phyloP scores from a whole-genome alignment of 2,329 filamentous ascomycete genomes.

The Penicillium brevicompactum region DNA sequence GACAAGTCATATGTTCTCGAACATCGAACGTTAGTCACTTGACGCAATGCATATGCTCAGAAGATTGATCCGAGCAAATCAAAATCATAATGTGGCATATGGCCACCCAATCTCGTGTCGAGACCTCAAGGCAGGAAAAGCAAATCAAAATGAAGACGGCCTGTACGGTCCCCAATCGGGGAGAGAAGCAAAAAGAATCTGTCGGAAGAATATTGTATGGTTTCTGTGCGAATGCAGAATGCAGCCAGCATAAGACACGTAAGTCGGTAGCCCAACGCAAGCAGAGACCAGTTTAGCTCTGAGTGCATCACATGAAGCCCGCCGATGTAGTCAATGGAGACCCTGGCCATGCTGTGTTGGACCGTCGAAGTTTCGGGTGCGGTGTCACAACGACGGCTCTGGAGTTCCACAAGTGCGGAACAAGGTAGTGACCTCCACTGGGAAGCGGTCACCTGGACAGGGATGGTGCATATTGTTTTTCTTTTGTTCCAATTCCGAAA shows the following conservation, averaged over 20 bases:
- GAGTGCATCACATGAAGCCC: neutral
- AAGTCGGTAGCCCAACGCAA: neutral
- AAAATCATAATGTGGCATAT: neutral
- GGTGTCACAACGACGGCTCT: neutral
- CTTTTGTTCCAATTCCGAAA: neutral
- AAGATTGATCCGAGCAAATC: neutral
- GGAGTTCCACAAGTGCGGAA: slow-evolving; percentile 7
- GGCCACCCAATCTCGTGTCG: neutral
- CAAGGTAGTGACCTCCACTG: slow-evolving; percentile 12
- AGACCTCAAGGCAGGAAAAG: neutral
- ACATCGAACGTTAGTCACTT: slow-evolving; percentile 1
- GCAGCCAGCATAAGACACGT: neutral
- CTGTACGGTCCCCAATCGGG: neutral
- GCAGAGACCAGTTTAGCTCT: neutral
- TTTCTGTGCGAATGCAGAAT: neutral
- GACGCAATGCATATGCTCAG: neutral
- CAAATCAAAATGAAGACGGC: neutral
- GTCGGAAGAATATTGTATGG: neutral
- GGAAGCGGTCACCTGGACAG: slow-evolving; percentile 2
- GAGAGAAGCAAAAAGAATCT: neutral
- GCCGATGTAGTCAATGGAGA: neutral
- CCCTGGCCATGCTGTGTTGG: neutral
- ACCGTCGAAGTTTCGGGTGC: neutral
- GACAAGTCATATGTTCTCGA: slow-evolving; percentile 8
- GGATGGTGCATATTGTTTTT: neutral